A percentile compares a stretch with the other conserved stretches of the same genome.
Evolutionary conservation across 1,284 basidiomycete genomes (phyloP).

Genomic region (Rhodotorula sp.): DNA sequence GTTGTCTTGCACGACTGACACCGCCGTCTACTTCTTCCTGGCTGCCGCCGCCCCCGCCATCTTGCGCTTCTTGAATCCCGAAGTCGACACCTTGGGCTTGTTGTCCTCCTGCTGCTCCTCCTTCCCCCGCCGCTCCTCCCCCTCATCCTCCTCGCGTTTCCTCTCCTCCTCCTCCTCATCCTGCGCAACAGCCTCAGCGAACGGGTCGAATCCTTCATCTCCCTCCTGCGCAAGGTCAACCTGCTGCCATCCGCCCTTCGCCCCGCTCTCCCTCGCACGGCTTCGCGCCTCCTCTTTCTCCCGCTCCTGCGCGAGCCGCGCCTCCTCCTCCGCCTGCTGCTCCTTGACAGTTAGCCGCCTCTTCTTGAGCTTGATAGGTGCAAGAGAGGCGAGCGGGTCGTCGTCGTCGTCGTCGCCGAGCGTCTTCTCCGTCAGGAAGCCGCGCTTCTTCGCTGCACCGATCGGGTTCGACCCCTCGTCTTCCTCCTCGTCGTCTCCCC

Average conservation of each 20-base stretch:
- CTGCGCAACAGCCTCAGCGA: neutral
- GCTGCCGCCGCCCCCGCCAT: conserved; percentile 22
- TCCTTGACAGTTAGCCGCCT: conserved; percentile 38
- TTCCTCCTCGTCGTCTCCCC: neutral
- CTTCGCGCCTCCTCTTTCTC: conserved; percentile 11
- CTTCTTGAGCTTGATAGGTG: conserved; percentile 32
- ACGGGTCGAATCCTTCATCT: neutral
- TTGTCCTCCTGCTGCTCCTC: neutral
- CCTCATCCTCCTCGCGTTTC: neutral
- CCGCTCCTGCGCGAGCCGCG: conserved; percentile 1
- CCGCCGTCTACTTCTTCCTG: conserved; percentile 12
- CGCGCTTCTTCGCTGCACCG: conserved; percentile 3
- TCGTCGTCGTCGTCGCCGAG: conserved; percentile 24
- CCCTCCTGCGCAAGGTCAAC: neutral
- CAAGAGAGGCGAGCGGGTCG: conserved; percentile 22
- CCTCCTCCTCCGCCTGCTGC: conserved; percentile 19
- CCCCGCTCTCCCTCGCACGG: neutral
- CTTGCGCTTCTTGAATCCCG: conserved; percentile 43
- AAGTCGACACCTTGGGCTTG: neutral
- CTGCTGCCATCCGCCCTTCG: neutral
- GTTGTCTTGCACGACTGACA: no score
- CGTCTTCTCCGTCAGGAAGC: conserved; percentile 29
- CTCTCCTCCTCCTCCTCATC: neutral
- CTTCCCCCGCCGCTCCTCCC: neutral
- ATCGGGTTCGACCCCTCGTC: neutral